Percentiles rank a stretch among this genome's conserved stretches.
phyloP scores from a whole-genome alignment of 768 basidiomycete species.

The Mycena rosella region DNA sequence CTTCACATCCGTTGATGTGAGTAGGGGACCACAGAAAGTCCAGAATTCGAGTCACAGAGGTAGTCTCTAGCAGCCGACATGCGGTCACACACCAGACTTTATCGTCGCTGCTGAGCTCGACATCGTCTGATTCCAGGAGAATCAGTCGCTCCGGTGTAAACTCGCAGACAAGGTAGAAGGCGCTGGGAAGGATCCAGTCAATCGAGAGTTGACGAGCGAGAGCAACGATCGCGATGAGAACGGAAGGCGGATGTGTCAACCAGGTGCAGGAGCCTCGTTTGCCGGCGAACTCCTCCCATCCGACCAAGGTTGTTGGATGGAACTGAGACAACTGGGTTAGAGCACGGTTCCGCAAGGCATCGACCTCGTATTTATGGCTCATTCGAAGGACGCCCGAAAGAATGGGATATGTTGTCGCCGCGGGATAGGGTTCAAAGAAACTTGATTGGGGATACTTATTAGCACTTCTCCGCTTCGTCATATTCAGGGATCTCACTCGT shows the following conservation, averaged over 20 bases:
- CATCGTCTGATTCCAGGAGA: not conserved
- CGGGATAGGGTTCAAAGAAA: slow-evolving; percentile 18
- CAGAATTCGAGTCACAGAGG: not conserved
- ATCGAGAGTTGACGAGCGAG: slow-evolving; percentile 10
- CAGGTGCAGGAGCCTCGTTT: not conserved
- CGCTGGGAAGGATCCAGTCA: slow-evolving; percentile 9
- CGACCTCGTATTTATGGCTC: slow-evolving; percentile 29
- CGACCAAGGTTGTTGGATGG: not conserved
- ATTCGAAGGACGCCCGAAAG: slow-evolving; percentile 6
- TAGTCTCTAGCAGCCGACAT: not conserved
- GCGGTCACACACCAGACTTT: not conserved
- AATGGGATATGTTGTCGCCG: not conserved
- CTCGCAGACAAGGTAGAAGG: not conserved
- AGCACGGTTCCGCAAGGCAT: slow-evolving; percentile 12
- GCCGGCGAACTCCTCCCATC: not conserved
- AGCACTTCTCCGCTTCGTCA: no score
- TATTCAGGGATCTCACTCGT: not conserved
- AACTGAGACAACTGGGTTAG: slow-evolving; percentile 1
- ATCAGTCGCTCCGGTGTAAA: not conserved
- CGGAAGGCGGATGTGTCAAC: no score
- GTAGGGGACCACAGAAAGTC: not conserved
- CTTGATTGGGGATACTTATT: not conserved
- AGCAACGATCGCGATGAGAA: not conserved
- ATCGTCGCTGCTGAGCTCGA: not conserved
- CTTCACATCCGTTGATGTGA: no score